Evolutionary conservation across 805 yeast species (phyloP).

Genomic region (Kodamaea lidongshanica): DNA sequence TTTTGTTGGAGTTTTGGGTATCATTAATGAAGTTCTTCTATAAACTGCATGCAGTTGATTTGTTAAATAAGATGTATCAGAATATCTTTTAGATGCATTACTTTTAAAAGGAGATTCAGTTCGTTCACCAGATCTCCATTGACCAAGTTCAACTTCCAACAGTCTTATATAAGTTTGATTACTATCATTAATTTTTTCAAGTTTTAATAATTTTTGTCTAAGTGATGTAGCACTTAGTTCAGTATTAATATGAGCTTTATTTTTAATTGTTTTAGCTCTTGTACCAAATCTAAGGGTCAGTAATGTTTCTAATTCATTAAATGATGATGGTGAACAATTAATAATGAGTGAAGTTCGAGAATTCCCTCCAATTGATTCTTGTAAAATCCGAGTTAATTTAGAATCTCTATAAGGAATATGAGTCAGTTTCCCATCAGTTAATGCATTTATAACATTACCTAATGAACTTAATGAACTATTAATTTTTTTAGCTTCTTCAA

Average conservation of each 20-base stretch:
- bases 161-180: constrained; percentile 28
- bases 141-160: constrained; percentile 36
- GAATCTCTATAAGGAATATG: constrained; percentile 77
- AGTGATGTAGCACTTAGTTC: constrained; percentile 50
- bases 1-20: constrained; percentile 10
- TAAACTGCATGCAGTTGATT: constrained; percentile 4
- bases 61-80: constrained; percentile 7
- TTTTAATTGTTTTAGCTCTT: constrained; percentile 63
- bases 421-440: constrained; percentile 60
- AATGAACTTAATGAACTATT: constrained; percentile 71
- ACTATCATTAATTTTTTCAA: constrained; percentile 28
- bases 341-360: constrained; percentile 68
- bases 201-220: constrained; percentile 31
- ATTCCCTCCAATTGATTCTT: constrained; percentile 78
- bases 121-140: constrained; percentile 29
- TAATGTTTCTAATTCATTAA: constrained; percentile 57
- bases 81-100: constrained; percentile 6
- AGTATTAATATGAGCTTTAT: constrained; percentile 57
- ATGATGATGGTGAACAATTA: constrained; percentile 60
- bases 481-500: constrained; percentile 81
- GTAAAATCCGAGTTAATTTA: constrained; percentile 68
- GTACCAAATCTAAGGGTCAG: constrained; percentile 71
- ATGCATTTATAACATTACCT: constrained; percentile 74
- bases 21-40: constrained; percentile 8
- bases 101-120: constrained; percentile 5